Conservation (phyloP, 345 rosid species). For the Eucalyptus tenuipes region DNA sequence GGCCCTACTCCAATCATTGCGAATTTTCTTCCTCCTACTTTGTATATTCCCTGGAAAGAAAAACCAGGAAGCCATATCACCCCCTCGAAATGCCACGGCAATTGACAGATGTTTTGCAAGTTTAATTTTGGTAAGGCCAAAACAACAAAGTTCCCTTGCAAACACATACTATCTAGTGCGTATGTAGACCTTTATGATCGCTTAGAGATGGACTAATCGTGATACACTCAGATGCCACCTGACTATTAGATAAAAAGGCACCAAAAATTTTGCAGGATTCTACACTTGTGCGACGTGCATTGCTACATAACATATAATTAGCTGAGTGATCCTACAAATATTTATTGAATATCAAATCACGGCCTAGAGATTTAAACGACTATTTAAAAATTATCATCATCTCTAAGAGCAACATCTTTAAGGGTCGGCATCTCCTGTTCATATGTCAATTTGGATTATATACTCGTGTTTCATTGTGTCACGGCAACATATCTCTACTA, state of each 20-base stretch:
- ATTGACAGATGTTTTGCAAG: not conserved
- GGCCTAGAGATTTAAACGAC: not conserved
- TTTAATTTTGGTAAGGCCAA: too few relatives aligned
- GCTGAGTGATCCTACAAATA: not conserved
- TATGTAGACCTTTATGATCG: not conserved
- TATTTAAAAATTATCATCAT: not conserved
- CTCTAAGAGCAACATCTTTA: not conserved
- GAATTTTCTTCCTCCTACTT: not conserved
- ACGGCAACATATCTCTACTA: not conserved
- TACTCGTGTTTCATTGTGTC: not conserved
- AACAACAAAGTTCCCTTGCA: too few relatives aligned
- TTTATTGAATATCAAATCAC: not conserved
- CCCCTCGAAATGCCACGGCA: not conserved
- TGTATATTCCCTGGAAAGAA: not conserved
- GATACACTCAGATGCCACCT: not conserved
- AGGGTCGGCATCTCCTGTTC: not conserved
- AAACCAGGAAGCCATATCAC: not conserved
- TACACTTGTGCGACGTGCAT: accelerated
- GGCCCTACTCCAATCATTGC: not conserved
- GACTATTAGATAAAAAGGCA: not conserved
- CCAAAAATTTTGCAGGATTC: not conserved
- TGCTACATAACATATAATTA: not conserved
- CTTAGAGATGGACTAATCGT: not conserved
- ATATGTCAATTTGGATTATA: not conserved
- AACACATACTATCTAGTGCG: too few relatives aligned